Conservation (phyloP, 2,329 filamentous ascomycete genomes). For the Corinectria fuckeliana region DNA sequence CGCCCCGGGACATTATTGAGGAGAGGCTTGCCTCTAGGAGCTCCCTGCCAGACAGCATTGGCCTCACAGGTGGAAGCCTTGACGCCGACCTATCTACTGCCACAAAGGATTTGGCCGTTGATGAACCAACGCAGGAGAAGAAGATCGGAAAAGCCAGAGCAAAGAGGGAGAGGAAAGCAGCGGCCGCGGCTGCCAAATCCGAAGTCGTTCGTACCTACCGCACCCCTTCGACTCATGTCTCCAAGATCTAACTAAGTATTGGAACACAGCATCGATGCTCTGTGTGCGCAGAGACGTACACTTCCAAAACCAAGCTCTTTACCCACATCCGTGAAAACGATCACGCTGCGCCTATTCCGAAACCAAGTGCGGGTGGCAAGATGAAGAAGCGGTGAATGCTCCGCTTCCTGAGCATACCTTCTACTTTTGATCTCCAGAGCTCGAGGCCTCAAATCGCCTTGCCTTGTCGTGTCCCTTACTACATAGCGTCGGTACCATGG, state of each 20-base stretch:
- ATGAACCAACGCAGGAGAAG: constrained; percentile 37
- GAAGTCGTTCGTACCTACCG: constrained; percentile 43
- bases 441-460: neutral
- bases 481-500: neutral
- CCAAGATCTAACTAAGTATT: constrained; percentile 7
- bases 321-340: constrained; percentile 70
- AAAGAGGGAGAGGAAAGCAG: constrained; percentile 57
- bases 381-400: constrained; percentile 46
- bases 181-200: constrained; percentile 47
- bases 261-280: constrained; percentile 49
- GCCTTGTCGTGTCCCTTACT: neutral
- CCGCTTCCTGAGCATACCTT: neutral
- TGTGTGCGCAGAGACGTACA: constrained; percentile 53
- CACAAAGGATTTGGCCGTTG: constrained; percentile 36
- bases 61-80: neutral
- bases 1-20: constrained; percentile 52
- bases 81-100: constrained; percentile 22
- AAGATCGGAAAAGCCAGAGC: constrained; percentile 60
- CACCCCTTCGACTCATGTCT: neutral
- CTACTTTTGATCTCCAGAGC: neutral
- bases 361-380: constrained; percentile 34
- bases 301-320: constrained; percentile 75
- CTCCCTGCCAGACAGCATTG: neutral
- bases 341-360: constrained; percentile 64
- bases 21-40: constrained; percentile 44